Conservation (phyloP, 1,284 basidiomycete species). For the Tilletia caries region DNA sequence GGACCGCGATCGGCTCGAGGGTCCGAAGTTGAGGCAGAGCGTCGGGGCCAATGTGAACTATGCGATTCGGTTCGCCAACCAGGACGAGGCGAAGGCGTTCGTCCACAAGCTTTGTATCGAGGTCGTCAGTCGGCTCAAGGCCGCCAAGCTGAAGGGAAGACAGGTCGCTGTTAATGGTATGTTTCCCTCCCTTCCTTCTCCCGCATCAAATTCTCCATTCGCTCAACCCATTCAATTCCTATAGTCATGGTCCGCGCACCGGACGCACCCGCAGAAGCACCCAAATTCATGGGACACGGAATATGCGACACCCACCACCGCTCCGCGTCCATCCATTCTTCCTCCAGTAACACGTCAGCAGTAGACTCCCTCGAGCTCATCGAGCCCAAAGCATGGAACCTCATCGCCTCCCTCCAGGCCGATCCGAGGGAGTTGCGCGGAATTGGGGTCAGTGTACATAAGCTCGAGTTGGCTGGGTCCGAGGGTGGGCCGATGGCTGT, state of each 20-base stretch:
- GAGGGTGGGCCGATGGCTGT: conserved; percentile 24
- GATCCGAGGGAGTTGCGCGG: conserved; percentile 86
- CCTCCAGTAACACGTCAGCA: conserved; percentile 56
- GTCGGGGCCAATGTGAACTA: conserved; percentile 58
- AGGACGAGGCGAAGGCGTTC: conserved; percentile 68
- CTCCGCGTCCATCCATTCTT: conserved; percentile 61
- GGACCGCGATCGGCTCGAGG: conserved; percentile 74
- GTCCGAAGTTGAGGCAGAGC: conserved; percentile 39
- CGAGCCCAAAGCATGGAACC: conserved; percentile 71
- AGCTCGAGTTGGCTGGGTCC: conserved; percentile 60
- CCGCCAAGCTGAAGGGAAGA: conserved; percentile 74
- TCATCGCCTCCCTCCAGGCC: conserved; percentile 71
- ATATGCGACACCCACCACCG: conserved; percentile 78
- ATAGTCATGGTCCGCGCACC: conserved; percentile 77
- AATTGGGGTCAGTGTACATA: conserved; percentile 86
- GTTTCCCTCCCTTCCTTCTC: conserved; percentile 56
- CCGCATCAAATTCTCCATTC: conserved; percentile 61
- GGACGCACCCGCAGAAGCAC: conserved; percentile 81
- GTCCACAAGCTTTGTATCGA: conserved; percentile 40
- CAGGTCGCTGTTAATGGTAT: conserved; percentile 63
- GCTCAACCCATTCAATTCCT: conserved; percentile 62
- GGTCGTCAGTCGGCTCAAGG: conserved; percentile 38
- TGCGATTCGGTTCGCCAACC: conserved; percentile 83
- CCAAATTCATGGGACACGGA: conserved; percentile 95
- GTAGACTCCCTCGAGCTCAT: conserved; percentile 72